phyloP scores from a whole-genome alignment of 2,329 filamentous ascomycete genomes.

The Sporothrix protearum region DNA sequence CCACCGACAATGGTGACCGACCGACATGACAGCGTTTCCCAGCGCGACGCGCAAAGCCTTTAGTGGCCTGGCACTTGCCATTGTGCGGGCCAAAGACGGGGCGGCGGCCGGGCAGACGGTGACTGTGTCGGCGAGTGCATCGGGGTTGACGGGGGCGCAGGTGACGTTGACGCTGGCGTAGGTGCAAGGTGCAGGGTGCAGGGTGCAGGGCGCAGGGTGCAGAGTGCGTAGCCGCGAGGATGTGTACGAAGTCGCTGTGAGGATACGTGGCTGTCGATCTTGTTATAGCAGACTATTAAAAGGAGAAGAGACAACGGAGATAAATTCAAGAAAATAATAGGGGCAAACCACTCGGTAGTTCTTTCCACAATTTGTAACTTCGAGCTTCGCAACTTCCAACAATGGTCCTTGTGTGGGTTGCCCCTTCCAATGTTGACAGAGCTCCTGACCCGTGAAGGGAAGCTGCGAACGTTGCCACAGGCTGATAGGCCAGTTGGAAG shows the following conservation, averaged over 20 bases:
- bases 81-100: constrained; percentile 37
- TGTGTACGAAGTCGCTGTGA: too few species aligned
- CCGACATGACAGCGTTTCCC: constrained; percentile 44
- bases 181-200: not conserved
- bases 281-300: not conserved
- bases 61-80: constrained; percentile 41
- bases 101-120: constrained; percentile 10
- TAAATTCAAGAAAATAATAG: not conserved
- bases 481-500: not conserved
- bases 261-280: not conserved
- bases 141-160: constrained; percentile 23
- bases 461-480: constrained; percentile 13
- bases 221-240: too few species aligned
- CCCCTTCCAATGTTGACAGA: not conserved
- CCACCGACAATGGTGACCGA: constrained; percentile 51
- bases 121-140: constrained; percentile 25
- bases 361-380: not conserved
- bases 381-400: not conserved
- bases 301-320: not conserved
- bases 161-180: constrained; percentile 21
- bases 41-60: constrained; percentile 41
- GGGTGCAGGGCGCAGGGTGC: too few species aligned
- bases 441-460: not conserved
- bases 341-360: not conserved
- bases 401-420: not conserved